phyloP scores from a whole-genome alignment of 1,284 basidiomycete species.

The Cystobasidium slooffiae region DNA sequence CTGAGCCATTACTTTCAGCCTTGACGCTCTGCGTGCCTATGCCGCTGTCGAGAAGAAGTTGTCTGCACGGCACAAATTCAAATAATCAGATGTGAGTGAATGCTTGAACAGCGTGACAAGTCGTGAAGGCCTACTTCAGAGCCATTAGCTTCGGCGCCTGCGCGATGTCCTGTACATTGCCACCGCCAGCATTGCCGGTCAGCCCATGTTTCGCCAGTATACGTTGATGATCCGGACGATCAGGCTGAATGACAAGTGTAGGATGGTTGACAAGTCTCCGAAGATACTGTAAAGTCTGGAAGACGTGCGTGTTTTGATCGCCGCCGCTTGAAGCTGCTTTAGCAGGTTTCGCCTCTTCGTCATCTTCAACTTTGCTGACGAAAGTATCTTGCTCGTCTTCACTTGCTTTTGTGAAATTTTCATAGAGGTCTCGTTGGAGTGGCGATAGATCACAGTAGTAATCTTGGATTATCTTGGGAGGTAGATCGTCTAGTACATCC shows the following conservation, averaged over 20 bases:
- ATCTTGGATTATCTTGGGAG: constrained; percentile 99
- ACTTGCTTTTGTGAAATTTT: constrained; percentile 84
- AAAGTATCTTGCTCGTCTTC: constrained; percentile 60
- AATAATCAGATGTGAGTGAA: constrained; percentile 8
- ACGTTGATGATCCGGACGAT: constrained; percentile 64
- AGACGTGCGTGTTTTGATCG: constrained; percentile 77
- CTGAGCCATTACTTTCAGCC: constrained; percentile 52
- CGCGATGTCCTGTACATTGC: constrained; percentile 71
- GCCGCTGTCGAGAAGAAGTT: constrained; percentile 91
- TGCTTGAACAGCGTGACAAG: no score
- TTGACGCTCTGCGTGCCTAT: constrained; percentile 68
- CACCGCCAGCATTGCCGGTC: constrained; percentile 42
- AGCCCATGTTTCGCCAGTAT: constrained; percentile 67
- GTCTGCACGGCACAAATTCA: constrained; percentile 62
- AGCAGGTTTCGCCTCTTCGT: constrained; percentile 60
- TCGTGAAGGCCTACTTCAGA: constrained; percentile 66
- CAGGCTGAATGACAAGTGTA: constrained; percentile 77
- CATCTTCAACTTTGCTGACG: constrained; percentile 63
- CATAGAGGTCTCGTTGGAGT: constrained; percentile 89
- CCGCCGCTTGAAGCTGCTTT: constrained; percentile 44
- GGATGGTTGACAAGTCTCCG: constrained; percentile 99
- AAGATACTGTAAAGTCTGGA: constrained; percentile 95
- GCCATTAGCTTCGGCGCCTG: constrained; percentile 95
- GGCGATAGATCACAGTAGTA: constrained; percentile 98
- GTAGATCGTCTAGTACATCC: constrained; percentile 92